Base-by-base conservation (phyloP, 495 filamentous ascomycete species). In the Neurospora cerealis region DNA sequence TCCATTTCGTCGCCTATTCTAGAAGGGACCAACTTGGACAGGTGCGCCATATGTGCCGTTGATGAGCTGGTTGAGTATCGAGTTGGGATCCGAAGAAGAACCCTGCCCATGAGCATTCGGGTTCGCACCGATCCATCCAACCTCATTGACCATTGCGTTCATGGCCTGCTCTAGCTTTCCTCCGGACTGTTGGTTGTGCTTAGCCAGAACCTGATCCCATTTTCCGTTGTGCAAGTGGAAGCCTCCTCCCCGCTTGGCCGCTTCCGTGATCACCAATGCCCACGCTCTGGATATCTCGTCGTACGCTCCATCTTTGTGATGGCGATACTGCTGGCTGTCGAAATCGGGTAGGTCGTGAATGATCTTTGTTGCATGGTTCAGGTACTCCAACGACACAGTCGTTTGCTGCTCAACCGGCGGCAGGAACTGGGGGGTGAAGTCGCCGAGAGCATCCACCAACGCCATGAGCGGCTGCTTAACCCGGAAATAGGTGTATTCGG, bases 251-350 rank as follows among this genome's bases (percentile, higher is more conserved):
- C 91, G 86, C 83, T 98, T 98, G 28, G 93, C 90, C 11, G 95
- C 94, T 80, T 98, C 96, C 41, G 90, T 91, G 72, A 99, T 93
- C 54, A 97, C 95, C 79, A 97, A 79, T 38, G 94, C 90, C 96
- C 96, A 99, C 11, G 96, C 96, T 77, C 91, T 92, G 66, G 93
- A 91, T 60, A 99, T 93, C 80, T 98, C 96, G 77, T 99, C 95
- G 80, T 98, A 98, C 17, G 95, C 94, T 75, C 93, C 93, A 74
- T 96, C 89, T 81, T 97, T 97, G 85, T 96, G 92, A 75, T 96
- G 87, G 73, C 94, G 95, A 81, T 98, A 91, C 75, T 92, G 88
- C 48, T 91, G 92, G 71, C 89, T 92, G 74, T 92, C 91, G 93
- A 93, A 98, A 70, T 93, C 88, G 6, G 96, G 96, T 46, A 99